Conservation (phyloP, 331 rosid genomes). For the Quercus tomentella region DNA sequence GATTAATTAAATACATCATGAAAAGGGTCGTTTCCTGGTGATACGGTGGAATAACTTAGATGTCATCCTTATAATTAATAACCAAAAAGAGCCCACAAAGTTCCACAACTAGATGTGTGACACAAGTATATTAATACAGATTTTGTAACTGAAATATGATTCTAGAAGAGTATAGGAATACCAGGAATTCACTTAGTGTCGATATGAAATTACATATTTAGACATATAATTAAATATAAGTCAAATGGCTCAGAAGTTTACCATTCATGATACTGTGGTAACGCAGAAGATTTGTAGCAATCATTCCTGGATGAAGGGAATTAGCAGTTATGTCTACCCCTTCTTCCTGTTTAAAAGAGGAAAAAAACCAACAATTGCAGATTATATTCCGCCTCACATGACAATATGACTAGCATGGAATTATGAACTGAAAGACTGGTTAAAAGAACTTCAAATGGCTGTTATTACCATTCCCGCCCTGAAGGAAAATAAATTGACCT, state of each 20-base stretch:
- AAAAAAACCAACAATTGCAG: not conserved
- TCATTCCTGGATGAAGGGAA: conserved; percentile 86
- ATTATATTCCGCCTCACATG: not conserved
- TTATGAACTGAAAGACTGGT: not conserved
- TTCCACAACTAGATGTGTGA: not conserved
- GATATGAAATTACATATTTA: conserved; percentile 4
- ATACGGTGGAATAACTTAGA: no score
- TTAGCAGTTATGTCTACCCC: conserved; percentile 66
- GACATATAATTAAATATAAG: not conserved
- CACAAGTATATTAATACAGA: not conserved
- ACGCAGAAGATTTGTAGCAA: conserved; percentile 73
- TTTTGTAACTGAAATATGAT: conserved; percentile 3
- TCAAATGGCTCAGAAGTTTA: conserved; percentile 18
- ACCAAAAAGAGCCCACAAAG: not conserved
- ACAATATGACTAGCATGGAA: not conserved
- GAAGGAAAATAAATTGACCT: not conserved
- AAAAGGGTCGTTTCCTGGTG: no score
- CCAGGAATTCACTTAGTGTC: not conserved
- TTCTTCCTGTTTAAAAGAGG: conserved; percentile 56
- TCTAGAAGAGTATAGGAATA: not conserved
- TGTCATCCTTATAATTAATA: no score
- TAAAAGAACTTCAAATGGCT: not conserved
- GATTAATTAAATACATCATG: no score
- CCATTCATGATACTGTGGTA: conserved; percentile 55
- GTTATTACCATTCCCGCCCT: not conserved